Base-by-base conservation (phyloP, 106 monocot species). In the Dendrobium officinale region DNA sequence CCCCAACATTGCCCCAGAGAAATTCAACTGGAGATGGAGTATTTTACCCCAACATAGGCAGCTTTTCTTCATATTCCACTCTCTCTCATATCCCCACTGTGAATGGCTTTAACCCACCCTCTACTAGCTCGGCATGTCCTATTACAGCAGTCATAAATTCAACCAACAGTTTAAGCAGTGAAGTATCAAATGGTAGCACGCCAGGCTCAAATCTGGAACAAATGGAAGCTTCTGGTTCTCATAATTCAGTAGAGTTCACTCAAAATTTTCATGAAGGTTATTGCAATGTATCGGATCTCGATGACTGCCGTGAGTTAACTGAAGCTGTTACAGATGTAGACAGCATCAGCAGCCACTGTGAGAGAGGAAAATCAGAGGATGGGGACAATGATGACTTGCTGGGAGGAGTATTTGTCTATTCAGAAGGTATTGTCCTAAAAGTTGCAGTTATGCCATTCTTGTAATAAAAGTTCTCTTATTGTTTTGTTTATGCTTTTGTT, bases 341-440 rank as follows among this genome's bases (percentile, higher is more conserved):
- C 83, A 93, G 91, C 91, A 90, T 67, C 88, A 88, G 89, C 84
- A 96, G 89, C 80, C 89, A 89, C 82, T 88, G 85, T 54, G 93
- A 90, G 80, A 88, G 77, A 90, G 93, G 85, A 81, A 94, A 87
- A 81, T 77, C 81, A 4, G 90, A 93, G 85, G 91, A 90, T 85
- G 91, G 81, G 54, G 96, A 94, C 80, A 91, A 88, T 75, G 92
- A 92, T 80, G 92, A 92, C 66, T 59, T 92, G 84, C 82, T 92
- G 67, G 96, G 90, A 45, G 90, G 90, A 54, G 90, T 96, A 42
- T 96, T 96, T 81, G 83, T 89, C 80, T 96, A 93, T 75, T 86
- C 88, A 68, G 94, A 94, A 86, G 94, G 92, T 90, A 87, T 40
- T 72, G 11, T 11, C 10, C 81, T 29, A 29, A 76, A 9, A 26